Conservation (phyloP, 352 stramenopile genomes). For the Phytopythium ostracodes region DNA sequence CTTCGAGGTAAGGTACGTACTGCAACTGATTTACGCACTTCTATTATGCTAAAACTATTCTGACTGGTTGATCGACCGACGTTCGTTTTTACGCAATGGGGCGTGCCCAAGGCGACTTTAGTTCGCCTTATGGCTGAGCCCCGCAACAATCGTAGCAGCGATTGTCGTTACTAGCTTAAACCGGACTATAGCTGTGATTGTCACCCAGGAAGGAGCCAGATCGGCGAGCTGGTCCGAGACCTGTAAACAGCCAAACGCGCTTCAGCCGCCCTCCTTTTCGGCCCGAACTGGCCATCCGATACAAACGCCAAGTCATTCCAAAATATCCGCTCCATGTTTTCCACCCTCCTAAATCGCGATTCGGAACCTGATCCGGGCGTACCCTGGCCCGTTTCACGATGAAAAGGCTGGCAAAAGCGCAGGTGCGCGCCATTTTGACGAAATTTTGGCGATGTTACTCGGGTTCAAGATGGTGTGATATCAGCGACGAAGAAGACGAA, state of each 20-base stretch:
- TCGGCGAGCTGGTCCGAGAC: background rate
- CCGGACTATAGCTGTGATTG: background rate
- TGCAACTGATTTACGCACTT: too few species aligned
- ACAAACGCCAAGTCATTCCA: constrained; percentile 1
- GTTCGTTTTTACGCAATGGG: too few species aligned
- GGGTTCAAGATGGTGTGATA: background rate
- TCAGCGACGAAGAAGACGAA: background rate
- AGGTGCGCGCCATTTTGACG: background rate
- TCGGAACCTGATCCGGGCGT: background rate
- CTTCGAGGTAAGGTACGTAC: too few species aligned
- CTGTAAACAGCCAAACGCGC: background rate
- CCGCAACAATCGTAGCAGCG: too few species aligned
- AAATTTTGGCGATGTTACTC: background rate
- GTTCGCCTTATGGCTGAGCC: too few species aligned
- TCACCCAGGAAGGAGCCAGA: background rate
- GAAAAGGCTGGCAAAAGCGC: background rate
- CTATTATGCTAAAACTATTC: too few species aligned
- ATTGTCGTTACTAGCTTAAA: too few species aligned
- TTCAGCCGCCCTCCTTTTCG: constrained; percentile 1
- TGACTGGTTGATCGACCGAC: too few species aligned
- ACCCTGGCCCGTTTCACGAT: too few species aligned
- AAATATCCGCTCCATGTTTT: background rate
- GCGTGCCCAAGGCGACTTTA: too few species aligned
- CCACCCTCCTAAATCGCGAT: background rate
- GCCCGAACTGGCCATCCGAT: background rate